Evolutionary conservation across 148 eudicot species (phyloP), one percentile per base, ranked within the genome.

Genomic region (Fagopyrum homotropicum): DNA sequence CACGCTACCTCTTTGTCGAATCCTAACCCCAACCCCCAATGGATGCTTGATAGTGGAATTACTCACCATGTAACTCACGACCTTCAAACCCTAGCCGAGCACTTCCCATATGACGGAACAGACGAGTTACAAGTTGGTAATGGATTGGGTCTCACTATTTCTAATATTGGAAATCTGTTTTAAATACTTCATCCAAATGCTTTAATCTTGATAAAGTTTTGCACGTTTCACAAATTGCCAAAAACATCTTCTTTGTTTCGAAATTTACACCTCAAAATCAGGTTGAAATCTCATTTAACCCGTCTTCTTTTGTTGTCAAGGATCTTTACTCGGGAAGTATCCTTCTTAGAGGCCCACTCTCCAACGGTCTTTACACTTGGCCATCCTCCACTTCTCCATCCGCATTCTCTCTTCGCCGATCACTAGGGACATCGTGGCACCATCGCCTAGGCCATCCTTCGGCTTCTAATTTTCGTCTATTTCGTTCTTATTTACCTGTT

Each of bases 361-460:
- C 7, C 1, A n/a, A 64, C 17, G 73, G 77, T 0, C 7, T 74
- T 0, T 73, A 74, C 61, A 44, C 19, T 3, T 51, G 44, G 66
- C 48, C 50, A n/a, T n/a, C n/a, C n/a, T 48, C 50, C 7, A 48
- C 9, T 48, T 48, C 50, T n/a, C n/a, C n/a, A 48, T 22, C 26
- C 43, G 30, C n/a, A 40, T 52, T 15, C 74, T 26, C 52, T 12
- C 45, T 54, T 10, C 14, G 4, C 12, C 4, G 73, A 8, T 4
- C 45, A 5, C 7, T 6, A 3, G 68, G 3, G 8, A 9, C 61
- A 2, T 59, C 60, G 5, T 7, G 48, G 72, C 82, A 79, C 48
- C 72, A 80, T 15, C 45, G 72, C 7, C 29, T 75, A 0, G 78
- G 81, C 5, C 81, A 79, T n/a, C 82, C 82, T 9, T 40, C 75